Evolutionary conservation across 441 rosid genomes (phyloP).

Genomic region (Syzygium malaccense): DNA sequence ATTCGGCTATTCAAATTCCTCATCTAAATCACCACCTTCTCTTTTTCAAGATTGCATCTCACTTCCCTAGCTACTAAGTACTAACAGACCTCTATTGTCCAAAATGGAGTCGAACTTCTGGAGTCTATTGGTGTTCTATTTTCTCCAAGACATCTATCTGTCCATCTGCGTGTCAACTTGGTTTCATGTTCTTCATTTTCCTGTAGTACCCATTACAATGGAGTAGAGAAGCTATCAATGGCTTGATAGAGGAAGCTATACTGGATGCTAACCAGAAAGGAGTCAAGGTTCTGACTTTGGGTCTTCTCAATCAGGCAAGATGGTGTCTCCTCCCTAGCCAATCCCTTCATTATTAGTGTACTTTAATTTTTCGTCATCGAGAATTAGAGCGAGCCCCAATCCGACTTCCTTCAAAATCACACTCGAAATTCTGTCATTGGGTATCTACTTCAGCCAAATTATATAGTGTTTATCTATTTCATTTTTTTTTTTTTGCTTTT

Average conservation of each 20-base stretch:
- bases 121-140: not conserved
- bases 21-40: no score
- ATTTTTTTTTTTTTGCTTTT: not conserved
- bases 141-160: no score
- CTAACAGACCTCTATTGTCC: no score
- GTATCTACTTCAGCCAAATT: not conserved
- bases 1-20: no score
- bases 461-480: not conserved
- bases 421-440: not conserved
- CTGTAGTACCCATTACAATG: conserved; percentile 5
- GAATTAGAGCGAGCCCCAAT: not conserved
- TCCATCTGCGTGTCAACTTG: not conserved
- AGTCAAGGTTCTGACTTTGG: conserved; percentile 43
- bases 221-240: conserved; percentile 23
- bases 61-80: not conserved
- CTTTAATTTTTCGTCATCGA: not conserved
- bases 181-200: not conserved
- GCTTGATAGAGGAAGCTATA: conserved; percentile 43
- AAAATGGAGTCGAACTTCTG: not conserved
- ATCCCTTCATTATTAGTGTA: not conserved
- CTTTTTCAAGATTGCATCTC: not conserved
- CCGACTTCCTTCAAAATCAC: not conserved
- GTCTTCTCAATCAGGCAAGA: conserved; percentile 55
- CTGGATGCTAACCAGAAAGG: conserved; percentile 43
- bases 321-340: not conserved